phyloP scores from a whole-genome alignment of 305 asterid species.

The Lippia alba region DNA sequence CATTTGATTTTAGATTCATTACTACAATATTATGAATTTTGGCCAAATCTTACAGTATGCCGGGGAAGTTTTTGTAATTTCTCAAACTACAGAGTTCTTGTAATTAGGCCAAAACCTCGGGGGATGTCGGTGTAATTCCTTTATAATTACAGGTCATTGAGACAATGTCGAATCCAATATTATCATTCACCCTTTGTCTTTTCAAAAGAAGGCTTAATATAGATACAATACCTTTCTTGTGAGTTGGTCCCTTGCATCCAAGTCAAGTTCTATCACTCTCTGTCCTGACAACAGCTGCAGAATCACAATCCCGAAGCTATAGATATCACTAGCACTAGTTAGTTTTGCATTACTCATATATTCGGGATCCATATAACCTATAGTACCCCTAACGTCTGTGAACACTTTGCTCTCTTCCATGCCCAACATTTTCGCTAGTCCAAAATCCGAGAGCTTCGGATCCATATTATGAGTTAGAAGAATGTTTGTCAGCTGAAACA shows the following conservation, averaged over 20 bases:
- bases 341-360: slow-evolving; percentile 89
- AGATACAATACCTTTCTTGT: slow-evolving; percentile 62
- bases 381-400: slow-evolving; percentile 82
- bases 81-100: too few species aligned
- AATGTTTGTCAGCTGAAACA: slow-evolving; percentile 73
- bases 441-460: slow-evolving; percentile 85
- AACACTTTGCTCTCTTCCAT: slow-evolving; percentile 84
- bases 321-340: slow-evolving; percentile 84
- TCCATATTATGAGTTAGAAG: slow-evolving; percentile 67
- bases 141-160: too few species aligned
- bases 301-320: slow-evolving; percentile 81
- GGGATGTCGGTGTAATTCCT: too few species aligned
- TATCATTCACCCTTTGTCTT: too few species aligned
- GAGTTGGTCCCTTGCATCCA: slow-evolving; percentile 83
- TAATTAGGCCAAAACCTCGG: too few species aligned
- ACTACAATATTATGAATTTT: too few species aligned
- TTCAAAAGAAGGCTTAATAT: too few species aligned
- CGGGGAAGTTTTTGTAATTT: too few species aligned
- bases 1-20: too few species aligned
- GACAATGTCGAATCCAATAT: too few species aligned
- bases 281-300: slow-evolving; percentile 85
- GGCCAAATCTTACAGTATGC: too few species aligned
- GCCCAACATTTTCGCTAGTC: slow-evolving; percentile 72
- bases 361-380: slow-evolving; percentile 92
- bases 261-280: slow-evolving; percentile 73